These are phyloP conservation scores for Viola pubescens DNA, from an alignment of 441 rosid genomes.

Conservation along the genomic window DNA sequence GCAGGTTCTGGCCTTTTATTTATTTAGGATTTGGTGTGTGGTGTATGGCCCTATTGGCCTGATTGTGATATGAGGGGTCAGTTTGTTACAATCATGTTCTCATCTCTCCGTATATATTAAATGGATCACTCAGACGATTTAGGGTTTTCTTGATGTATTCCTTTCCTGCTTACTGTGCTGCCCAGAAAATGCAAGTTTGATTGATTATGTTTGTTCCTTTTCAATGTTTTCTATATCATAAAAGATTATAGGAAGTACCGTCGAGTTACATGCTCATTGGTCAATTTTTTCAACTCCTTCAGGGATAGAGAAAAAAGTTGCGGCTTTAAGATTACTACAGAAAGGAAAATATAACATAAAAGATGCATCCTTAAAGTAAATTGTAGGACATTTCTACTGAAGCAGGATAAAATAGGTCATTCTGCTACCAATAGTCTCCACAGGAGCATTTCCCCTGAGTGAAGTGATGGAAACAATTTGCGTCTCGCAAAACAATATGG, in stretches of 20 bases:
- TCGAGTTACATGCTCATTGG: too few relatives aligned
- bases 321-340: background rate
- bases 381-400: too few relatives aligned
- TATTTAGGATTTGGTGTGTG: slow-evolving; percentile 11
- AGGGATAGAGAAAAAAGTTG: background rate
- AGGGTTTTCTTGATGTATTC: slow-evolving; percentile 14
- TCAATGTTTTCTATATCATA: background rate
- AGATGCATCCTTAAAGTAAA: background rate
- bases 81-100: background rate
- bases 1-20: slow-evolving; percentile 18
- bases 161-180: slow-evolving; percentile 4
- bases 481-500: slow-evolving; percentile 68
- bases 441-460: slow-evolving; percentile 71
- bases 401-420: background rate
- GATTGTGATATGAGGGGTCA: slow-evolving; percentile 6
- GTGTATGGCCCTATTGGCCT: slow-evolving; percentile 12
- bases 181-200: slow-evolving; percentile 2
- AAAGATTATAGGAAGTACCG: background rate
- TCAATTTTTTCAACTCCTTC: too few relatives aligned
- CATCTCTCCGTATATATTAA: slow-evolving; percentile 10
- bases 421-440: slow-evolving; percentile 73
- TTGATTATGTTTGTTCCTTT: background rate
- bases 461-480: slow-evolving; percentile 87
- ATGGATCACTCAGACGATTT: slow-evolving; percentile 15
- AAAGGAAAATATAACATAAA: background rate